Base-by-base conservation (phyloP, 495 filamentous ascomycete genomes). In the Trichoderma virens region DNA sequence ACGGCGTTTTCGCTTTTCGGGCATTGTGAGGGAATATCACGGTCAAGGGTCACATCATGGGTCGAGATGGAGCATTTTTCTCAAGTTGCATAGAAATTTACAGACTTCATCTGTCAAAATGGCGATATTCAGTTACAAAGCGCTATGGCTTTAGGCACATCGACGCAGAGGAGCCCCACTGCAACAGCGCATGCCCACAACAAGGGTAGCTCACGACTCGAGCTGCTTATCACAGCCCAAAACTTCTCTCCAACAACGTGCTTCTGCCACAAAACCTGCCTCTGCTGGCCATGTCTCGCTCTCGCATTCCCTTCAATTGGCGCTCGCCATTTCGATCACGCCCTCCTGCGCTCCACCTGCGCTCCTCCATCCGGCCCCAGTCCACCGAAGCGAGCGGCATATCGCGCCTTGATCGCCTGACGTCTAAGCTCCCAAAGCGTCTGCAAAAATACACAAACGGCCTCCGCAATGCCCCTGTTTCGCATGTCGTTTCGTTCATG, bases 401-500 rank as follows among this genome's bases (percentile, higher is more conserved):
- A 13, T 63, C 70, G 0, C 80, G 83, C 64, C 73, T 89, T 45
- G 76, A 79, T 45, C 83, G 82, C 68, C 77, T 90, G 72, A 80
- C 88, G 67, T 73, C 85, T 63, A 79, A 81, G 25, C 82, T 86
- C 20, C 85, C 86, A 1, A 73, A 64, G 9, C 70, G 71, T 39
- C 80, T 96, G 20, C 88, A 81, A 27, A 75, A 74, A 45, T 91
- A 90, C 74, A 87, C 89, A 41, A 74, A 75, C 18, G 84, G 85
- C 20, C 81, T 98, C 11, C 80, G 86, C 64, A 77, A 80, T 59
- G 92, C 92, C 11, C 93, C 94, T 0, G 67, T 91, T 27, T 89
- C 90, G 3, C 91, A 97, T 76, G 79, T 97, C 43, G 85, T 86
- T 7, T 85, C 94, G 3, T 98, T 98, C 73, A 76, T 98, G 11